A percentile compares a stretch with the other conserved stretches of the same genome.
phyloP scores from a whole-genome alignment of 345 rosid species.

The Aurinia saxatilis region DNA sequence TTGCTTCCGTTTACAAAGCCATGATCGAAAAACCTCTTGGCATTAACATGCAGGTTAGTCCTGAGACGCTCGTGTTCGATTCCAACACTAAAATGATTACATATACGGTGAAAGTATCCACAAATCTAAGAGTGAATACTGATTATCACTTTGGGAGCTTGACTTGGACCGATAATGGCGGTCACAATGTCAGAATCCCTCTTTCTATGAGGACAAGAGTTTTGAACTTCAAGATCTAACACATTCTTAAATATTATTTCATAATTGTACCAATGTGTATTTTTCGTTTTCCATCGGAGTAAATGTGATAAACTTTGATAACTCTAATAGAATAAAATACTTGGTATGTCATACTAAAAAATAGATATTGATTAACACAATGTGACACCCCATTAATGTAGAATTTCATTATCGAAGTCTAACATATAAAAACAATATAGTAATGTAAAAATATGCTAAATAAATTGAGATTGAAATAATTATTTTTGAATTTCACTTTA shows the following conservation, averaged over 20 bases:
- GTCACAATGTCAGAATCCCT: slow-evolving; percentile 43
- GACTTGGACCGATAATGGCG: slow-evolving; percentile 45
- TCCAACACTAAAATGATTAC: slow-evolving; percentile 30
- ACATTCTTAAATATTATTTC: neutral
- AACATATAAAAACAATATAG: no score
- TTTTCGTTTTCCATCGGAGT: neutral
- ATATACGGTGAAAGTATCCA: slow-evolving; percentile 22
- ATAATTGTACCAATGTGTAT: neutral
- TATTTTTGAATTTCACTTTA: no score
- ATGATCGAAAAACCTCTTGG: slow-evolving; percentile 49
- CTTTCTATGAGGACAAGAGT: slow-evolving; percentile 42
- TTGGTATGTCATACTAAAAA: no score
- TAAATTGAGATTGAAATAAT: no score
- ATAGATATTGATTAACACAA: no score
- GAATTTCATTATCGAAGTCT: no score
- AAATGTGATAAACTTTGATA: neutral
- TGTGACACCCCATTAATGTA: no score
- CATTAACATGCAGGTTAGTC: slow-evolving; percentile 37
- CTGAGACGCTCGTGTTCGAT: slow-evolving; percentile 46
- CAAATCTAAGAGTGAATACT: slow-evolving; percentile 24
- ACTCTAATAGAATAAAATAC: no score
- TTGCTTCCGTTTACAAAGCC: slow-evolving; percentile 39
- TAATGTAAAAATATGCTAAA: no score
- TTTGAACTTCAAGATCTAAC: slow-evolving; percentile 20
- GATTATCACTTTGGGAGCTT: slow-evolving; percentile 61